phyloP scores from a whole-genome alignment of 495 filamentous ascomycete genomes.

The Apiosordaria backusii region DNA sequence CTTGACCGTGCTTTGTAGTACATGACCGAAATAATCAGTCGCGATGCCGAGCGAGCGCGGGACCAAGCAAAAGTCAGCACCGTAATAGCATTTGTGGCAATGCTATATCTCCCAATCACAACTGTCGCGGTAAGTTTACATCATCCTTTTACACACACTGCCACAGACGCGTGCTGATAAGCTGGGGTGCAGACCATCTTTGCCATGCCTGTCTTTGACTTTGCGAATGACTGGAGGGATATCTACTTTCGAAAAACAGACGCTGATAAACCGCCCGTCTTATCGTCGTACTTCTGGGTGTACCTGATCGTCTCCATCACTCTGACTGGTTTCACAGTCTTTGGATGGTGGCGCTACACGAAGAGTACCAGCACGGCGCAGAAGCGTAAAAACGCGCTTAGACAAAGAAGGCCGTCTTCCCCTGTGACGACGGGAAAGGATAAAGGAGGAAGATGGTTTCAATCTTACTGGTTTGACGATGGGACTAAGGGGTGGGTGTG shows the following conservation, averaged over 20 bases:
- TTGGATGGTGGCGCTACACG: not conserved
- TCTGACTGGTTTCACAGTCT: not conserved
- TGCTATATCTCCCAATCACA: slow-evolving; percentile 20
- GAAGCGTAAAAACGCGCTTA: not conserved
- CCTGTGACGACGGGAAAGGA: not conserved
- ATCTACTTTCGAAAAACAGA: not conserved
- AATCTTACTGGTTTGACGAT: no score
- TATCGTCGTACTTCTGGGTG: not conserved
- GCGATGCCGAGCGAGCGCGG: not conserved
- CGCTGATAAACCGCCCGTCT: not conserved
- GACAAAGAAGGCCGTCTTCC: not conserved
- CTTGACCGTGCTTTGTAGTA: slow-evolving; percentile 6
- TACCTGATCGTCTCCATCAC: not conserved
- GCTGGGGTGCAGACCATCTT: slow-evolving; percentile 14
- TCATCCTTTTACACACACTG: no score
- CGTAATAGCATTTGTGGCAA: slow-evolving; percentile 19
- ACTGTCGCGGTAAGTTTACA: slow-evolving; percentile 15
- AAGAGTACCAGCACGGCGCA: not conserved
- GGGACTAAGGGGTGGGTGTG: no score
- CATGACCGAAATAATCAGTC: slow-evolving; percentile 8
- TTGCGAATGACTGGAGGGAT: slow-evolving; percentile 7
- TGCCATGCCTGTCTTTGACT: slow-evolving; percentile 16
- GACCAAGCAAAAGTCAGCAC: slow-evolving; percentile 4
- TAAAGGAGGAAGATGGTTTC: no score
- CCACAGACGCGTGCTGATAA: no score